These are phyloP conservation scores for Echria macrotheca DNA, from an alignment of 495 filamentous ascomycete genomes.

Conservation along the genomic window DNA sequence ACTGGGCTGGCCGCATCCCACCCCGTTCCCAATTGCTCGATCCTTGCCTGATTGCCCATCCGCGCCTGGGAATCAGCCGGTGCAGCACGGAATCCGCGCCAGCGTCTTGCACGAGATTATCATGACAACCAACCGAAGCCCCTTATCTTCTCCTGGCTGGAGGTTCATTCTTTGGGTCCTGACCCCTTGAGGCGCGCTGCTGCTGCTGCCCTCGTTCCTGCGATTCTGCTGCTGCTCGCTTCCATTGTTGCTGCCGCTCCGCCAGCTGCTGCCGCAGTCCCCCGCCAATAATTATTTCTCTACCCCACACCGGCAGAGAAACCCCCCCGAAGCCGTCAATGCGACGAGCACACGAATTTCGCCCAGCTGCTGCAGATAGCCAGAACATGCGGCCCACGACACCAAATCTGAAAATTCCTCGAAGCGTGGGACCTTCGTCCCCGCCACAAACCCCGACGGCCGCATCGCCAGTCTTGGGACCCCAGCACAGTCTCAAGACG, in stretches of 20 bases:
- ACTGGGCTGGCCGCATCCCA: slow-evolving; percentile 20
- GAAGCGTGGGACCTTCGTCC: slow-evolving; percentile 45
- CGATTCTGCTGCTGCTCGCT: slow-evolving; percentile 8
- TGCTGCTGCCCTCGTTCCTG: neutral
- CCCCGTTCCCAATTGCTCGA: slow-evolving; percentile 10
- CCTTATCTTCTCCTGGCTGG: slow-evolving; percentile 50
- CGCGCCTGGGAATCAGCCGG: slow-evolving; percentile 37
- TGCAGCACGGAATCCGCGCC: slow-evolving; percentile 31
- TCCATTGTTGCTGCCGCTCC: slow-evolving; percentile 15
- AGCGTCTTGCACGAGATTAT: slow-evolving; percentile 38
- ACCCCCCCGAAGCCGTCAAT: slow-evolving; percentile 13
- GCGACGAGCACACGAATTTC: slow-evolving; percentile 13
- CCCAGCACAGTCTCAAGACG: slow-evolving; percentile 26
- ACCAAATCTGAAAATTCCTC: slow-evolving; percentile 41
- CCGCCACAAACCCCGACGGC: slow-evolving; percentile 49
- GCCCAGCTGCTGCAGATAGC: slow-evolving; percentile 8
- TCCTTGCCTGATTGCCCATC: slow-evolving; percentile 14
- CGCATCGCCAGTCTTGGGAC: slow-evolving; percentile 35
- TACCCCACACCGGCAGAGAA: slow-evolving; percentile 36
- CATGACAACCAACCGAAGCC: slow-evolving; percentile 52
- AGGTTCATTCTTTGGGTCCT: slow-evolving; percentile 48
- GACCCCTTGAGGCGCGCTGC: slow-evolving; percentile 34
- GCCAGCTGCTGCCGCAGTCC: slow-evolving; percentile 2
- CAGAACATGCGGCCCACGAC: slow-evolving; percentile 45
- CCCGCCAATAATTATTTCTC: slow-evolving; percentile 7